Conservation (phyloP, 306 rosid species). For the Oxytropis ochrocephala region DNA sequence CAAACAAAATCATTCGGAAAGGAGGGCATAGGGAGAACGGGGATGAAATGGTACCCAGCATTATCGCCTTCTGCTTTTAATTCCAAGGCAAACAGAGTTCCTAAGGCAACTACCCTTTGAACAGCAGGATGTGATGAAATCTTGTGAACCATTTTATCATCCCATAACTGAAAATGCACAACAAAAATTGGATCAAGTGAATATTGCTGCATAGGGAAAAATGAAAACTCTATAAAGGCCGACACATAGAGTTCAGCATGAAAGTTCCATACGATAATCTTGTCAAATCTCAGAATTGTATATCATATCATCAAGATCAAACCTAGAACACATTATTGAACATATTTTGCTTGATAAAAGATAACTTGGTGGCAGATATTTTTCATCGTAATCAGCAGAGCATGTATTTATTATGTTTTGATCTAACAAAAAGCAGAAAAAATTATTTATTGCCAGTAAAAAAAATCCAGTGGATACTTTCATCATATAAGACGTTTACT, state of each 20-base stretch:
- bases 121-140: conserved; percentile 68
- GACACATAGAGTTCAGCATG: background rate
- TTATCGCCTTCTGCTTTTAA: conserved; percentile 67
- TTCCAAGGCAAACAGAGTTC: conserved; percentile 87
- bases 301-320: background rate
- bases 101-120: conserved; percentile 71
- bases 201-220: background rate
- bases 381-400: background rate
- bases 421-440: background rate
- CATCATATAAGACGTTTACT: background rate
- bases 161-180: conserved; percentile 71
- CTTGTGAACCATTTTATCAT: conserved; percentile 52
- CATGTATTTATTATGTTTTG: background rate
- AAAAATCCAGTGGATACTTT: background rate
- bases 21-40: background rate
- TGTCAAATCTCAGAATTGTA: background rate
- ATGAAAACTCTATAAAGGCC: background rate
- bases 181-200: background rate
- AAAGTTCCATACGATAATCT: background rate
- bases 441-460: background rate
- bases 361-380: background rate
- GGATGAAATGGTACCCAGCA: conserved; percentile 56
- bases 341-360: background rate
- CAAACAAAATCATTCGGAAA: conserved; percentile 10
- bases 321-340: background rate